These are phyloP conservation scores for Vitis riparia DNA, from an alignment of 164 flowering plant genomes.

Conservation along the genomic window DNA sequence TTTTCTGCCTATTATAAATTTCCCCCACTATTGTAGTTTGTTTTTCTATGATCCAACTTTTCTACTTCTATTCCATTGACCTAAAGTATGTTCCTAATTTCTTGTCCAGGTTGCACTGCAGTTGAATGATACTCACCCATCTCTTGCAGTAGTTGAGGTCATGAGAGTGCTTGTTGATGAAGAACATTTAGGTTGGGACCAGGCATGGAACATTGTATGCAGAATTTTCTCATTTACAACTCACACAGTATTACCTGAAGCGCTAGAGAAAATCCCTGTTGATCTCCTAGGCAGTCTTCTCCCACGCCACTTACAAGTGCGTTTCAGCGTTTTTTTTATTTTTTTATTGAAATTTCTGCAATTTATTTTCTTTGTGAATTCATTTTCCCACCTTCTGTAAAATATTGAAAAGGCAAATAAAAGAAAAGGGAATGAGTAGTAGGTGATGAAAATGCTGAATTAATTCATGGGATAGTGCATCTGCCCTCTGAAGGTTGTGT, in stretches of 20 bases:
- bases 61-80: neutral
- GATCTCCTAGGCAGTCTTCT: slow-evolving; percentile 55
- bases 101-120: slow-evolving; percentile 53
- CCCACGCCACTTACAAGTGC: slow-evolving; percentile 61
- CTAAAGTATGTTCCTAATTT: neutral
- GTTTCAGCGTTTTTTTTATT: neutral
- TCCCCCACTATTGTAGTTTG: neutral
- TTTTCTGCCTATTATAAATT: neutral
- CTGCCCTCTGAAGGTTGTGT: neutral
- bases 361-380: neutral
- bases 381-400: neutral
- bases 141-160: slow-evolving; percentile 54
- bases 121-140: slow-evolving; percentile 64
- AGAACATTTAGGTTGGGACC: slow-evolving; percentile 51
- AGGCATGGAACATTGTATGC: slow-evolving; percentile 49
- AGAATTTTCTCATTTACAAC: slow-evolving; percentile 49
- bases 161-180: slow-evolving; percentile 61
- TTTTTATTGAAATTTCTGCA: neutral
- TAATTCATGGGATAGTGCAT: neutral
- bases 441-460: neutral
- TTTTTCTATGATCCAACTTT: neutral
- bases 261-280: slow-evolving; percentile 54
- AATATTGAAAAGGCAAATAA: neutral
- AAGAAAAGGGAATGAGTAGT: neutral
- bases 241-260: slow-evolving; percentile 54